Base-by-base conservation (phyloP, 2,329 filamentous ascomycete genomes). In the Hypoxylon sp. region DNA sequence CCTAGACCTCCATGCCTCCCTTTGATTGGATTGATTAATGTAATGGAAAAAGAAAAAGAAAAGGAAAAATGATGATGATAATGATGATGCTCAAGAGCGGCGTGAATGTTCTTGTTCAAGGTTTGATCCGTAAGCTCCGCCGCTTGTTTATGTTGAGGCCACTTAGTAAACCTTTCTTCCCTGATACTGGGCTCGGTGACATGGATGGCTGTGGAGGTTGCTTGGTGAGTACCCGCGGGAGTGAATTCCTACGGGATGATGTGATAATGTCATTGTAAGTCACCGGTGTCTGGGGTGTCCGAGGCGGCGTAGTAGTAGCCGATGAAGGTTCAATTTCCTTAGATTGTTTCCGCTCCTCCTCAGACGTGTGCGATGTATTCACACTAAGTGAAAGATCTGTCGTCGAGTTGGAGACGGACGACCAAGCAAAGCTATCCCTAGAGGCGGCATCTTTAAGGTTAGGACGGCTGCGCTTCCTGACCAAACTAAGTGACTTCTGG, bases 391-490 rank as follows among this genome's bases (percentile, higher is more conserved):
- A 53, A 70, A 73, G 53, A 26, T 71, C 57, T 33, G 60, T 55
- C 60, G 70, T 75, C 29, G 73, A 70, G 44, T 48, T 68, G 55
- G 81, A 78, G 63, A 78, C 79, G 73, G 76, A 50, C 72, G 64
- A 14, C 76, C 69, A 65, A 60, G 54, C 65, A 53, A 82, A 70
- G 63, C 73, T 79, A 46, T 82, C 80, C 17, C 76, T 76, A 6
- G 80, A 78, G 39, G 74, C 73, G n/a, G 75, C 74, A 33, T 79
- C 79, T 48, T 79, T 75, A 11, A 89, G 80, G 24, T 80, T 80
- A 6, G 85, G 84, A 60, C 82, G 82, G 80, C 86, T 89, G 70
- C 85, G 83, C 82, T 87, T 88, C 74, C 83, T 82, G 53, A 84
- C 84, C 31, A 89, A 79, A 72, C 82, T 87, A 47, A 89, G 78